phyloP scores from a whole-genome alignment of 495 filamentous ascomycete species.

The Penicillium salamii region DNA sequence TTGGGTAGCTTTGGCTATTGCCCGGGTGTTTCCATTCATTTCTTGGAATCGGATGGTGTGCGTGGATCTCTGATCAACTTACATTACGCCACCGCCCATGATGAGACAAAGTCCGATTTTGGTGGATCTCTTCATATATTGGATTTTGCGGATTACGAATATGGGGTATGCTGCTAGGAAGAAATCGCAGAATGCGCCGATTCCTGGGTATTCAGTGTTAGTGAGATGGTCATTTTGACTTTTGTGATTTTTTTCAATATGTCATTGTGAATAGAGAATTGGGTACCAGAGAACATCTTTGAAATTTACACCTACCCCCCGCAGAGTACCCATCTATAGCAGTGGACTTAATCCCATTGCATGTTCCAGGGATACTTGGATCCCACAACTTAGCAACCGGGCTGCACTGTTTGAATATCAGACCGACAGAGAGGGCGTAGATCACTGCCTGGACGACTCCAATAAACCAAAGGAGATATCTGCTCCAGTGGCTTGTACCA shows the following conservation, averaged over 20 bases:
- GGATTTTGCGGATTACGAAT: conserved; percentile 30
- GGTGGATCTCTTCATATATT: conserved; percentile 25
- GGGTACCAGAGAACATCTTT: no score
- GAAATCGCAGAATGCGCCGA: conserved; percentile 30
- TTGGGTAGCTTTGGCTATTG: no score
- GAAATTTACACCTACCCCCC: no score
- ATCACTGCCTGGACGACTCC: conserved; percentile 20
- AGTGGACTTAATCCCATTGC: no score
- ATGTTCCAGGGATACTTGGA: neutral
- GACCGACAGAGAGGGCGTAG: conserved; percentile 17
- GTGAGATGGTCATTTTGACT: conserved; percentile 5
- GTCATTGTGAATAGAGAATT: no score
- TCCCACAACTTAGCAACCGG: conserved; percentile 27
- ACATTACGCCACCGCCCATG: conserved; percentile 40
- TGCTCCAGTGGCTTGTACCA: no score
- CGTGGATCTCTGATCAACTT: conserved; percentile 3
- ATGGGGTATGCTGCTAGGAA: conserved; percentile 32
- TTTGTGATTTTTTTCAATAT: no score
- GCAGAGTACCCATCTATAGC: no score
- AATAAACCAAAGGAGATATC: conserved; percentile 6
- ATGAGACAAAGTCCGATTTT: conserved; percentile 34
- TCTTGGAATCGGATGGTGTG: no score
- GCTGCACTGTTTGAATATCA: conserved; percentile 28
- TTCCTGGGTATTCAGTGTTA: conserved; percentile 6
- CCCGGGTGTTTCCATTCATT: no score